Conservation (phyloP, 768 basidiomycete genomes). For the Melanogaster broomeanus region DNA sequence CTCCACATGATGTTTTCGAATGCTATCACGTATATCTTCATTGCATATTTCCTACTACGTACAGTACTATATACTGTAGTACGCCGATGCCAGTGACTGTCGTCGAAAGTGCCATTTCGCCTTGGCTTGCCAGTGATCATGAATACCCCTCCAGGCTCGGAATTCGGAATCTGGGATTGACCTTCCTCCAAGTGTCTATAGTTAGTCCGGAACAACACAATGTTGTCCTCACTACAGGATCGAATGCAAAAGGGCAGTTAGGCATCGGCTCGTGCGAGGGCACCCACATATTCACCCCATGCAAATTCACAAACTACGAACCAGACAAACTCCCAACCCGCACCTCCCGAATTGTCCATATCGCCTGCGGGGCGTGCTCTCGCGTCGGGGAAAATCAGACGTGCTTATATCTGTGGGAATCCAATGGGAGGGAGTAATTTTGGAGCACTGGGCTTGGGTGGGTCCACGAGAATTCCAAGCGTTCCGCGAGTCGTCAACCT, state of each 20-base stretch:
- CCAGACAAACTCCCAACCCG: constrained; percentile 24
- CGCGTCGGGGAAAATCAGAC: too few relatives aligned
- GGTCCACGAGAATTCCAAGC: constrained; percentile 10
- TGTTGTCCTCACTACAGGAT: constrained; percentile 44
- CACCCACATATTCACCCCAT: constrained; percentile 39
- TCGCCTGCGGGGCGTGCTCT: constrained; percentile 77
- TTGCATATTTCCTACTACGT: constrained; percentile 20
- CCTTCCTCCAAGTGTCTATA: too few relatives aligned
- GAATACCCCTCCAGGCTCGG: too few relatives aligned
- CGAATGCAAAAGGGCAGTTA: constrained; percentile 52
- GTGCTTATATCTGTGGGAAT: constrained; percentile 67
- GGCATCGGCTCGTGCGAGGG: constrained; percentile 42
- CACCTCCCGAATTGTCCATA: constrained; percentile 40
- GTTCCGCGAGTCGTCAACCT: constrained; percentile 11
- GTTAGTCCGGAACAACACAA: background rate
- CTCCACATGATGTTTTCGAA: constrained; percentile 1
- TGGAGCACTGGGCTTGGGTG: constrained; percentile 72
- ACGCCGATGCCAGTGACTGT: background rate
- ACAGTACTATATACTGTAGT: constrained; percentile 10
- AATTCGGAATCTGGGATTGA: too few relatives aligned
- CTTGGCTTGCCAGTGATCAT: too few relatives aligned
- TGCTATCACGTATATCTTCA: constrained; percentile 5
- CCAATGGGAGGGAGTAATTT: constrained; percentile 88
- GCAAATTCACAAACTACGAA: constrained; percentile 30
- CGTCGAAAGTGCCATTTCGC: too few relatives aligned